Evolutionary conservation across 169 alveolate genomes (phyloP).

Genomic region (Babesia ovata): DNA sequence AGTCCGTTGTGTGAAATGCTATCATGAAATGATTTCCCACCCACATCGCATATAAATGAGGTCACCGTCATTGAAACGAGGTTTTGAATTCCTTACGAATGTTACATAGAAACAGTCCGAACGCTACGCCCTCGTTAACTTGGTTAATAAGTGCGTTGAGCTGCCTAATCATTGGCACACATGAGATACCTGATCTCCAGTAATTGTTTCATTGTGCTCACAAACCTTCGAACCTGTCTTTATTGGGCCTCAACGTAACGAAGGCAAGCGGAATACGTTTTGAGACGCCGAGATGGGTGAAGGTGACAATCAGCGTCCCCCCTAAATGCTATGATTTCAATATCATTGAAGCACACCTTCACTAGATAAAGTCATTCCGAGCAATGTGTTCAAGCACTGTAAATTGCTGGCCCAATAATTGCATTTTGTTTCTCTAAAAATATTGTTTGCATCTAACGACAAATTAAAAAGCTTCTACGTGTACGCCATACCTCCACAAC

Average conservation of each 20-base stretch:
- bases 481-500: neutral
- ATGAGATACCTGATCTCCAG: conserved; percentile 21
- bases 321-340: neutral
- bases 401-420: conserved; percentile 3
- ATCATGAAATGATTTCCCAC: too few species aligned
- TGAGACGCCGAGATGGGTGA: neutral
- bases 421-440: neutral
- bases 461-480: neutral
- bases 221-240: conserved; percentile 25
- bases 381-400: neutral
- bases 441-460: neutral
- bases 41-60: too few species aligned
- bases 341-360: neutral
- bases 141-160: conserved; percentile 19
- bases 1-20: too few species aligned
- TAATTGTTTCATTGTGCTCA: neutral
- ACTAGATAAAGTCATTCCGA: neutral
- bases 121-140: conserved; percentile 37
- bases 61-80: too few species aligned
- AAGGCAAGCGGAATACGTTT: neutral
- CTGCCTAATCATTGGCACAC: conserved; percentile 35
- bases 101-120: conserved; percentile 48
- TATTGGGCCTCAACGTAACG: neutral
- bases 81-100: neutral
- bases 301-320: neutral